Conservation (phyloP, 1,284 basidiomycete species). For the Tilletia horrida region DNA sequence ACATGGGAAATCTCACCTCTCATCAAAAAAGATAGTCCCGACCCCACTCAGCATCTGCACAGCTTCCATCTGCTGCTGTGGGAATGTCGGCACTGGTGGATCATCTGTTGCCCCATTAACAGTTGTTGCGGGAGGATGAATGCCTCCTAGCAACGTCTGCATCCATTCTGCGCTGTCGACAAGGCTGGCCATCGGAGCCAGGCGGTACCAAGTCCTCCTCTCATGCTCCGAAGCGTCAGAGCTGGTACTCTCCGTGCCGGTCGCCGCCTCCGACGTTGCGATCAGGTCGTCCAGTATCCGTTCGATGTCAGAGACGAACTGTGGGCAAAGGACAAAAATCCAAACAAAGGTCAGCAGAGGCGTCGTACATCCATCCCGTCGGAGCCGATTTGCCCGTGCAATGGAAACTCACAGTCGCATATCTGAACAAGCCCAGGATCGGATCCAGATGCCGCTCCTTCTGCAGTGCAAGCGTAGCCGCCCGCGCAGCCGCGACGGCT, state of each 20-base stretch:
- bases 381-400: not conserved
- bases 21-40: constrained; percentile 1
- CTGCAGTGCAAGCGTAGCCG: not conserved
- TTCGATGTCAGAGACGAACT: constrained; percentile 9
- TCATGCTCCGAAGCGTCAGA: not conserved
- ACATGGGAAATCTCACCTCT: not conserved
- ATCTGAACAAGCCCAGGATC: constrained; percentile 11
- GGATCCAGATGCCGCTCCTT: not conserved
- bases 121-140: constrained; percentile 2
- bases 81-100: not conserved
- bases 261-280: not conserved
- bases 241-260: not conserved
- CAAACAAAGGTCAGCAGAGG: not conserved
- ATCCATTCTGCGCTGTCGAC: constrained; percentile 5
- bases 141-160: not conserved
- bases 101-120: not conserved
- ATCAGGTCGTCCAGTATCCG: constrained; percentile 6
- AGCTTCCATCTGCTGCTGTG: constrained; percentile 2
- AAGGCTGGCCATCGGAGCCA: constrained; percentile 1
- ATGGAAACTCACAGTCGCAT: not conserved
- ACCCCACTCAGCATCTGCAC: not conserved
- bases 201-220: constrained; percentile 4
- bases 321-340: not conserved
- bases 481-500: not conserved
- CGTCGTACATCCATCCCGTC: not conserved